These are phyloP conservation scores for Aspergillus alliaceus DNA, from an alignment of 2,329 filamentous ascomycete species.

Conservation along the genomic window DNA sequence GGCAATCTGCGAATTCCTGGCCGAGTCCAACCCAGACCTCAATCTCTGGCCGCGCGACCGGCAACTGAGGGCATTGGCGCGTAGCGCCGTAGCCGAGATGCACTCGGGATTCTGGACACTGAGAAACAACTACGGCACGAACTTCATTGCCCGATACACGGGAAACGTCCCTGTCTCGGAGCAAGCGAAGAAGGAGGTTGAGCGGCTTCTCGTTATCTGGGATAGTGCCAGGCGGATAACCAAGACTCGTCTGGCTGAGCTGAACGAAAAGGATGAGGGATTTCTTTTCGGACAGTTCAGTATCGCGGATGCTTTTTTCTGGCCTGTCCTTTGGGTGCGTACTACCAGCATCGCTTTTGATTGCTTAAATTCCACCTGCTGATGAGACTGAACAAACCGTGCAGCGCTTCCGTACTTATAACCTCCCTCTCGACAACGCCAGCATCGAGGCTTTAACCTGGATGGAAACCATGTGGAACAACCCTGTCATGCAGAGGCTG, in stretches of 20 bases:
- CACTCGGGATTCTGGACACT: constrained; percentile 33
- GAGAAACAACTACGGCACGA: constrained; percentile 25
- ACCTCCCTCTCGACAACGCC: constrained; percentile 28
- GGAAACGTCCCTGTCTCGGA: constrained; percentile 31
- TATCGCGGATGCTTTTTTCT: constrained; percentile 41
- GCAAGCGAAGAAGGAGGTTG: constrained; percentile 25
- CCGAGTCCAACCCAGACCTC: constrained; percentile 30
- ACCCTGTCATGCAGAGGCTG: constrained; percentile 24
- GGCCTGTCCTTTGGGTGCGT: constrained; percentile 39
- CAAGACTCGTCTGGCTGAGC: constrained; percentile 19
- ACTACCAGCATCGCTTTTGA: too few relatives aligned
- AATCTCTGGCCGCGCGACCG: constrained; percentile 34
- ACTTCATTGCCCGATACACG: constrained; percentile 32
- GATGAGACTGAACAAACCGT: background rate
- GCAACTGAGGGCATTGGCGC: constrained; percentile 32
- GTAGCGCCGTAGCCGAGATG: constrained; percentile 34
- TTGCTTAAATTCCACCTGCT: too few relatives aligned
- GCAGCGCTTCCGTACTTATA: constrained; percentile 35
- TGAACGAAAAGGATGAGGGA: constrained; percentile 31
- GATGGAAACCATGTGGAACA: constrained; percentile 38
- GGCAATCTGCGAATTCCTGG: constrained; percentile 35
- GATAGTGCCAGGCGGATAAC: constrained; percentile 25
- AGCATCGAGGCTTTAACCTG: constrained; percentile 27
- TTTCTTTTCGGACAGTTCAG: constrained; percentile 40
- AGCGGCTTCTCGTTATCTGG: constrained; percentile 29